Evolutionary conservation across 768 basidiomycete genomes (phyloP).

Genomic region (Postia placenta): DNA sequence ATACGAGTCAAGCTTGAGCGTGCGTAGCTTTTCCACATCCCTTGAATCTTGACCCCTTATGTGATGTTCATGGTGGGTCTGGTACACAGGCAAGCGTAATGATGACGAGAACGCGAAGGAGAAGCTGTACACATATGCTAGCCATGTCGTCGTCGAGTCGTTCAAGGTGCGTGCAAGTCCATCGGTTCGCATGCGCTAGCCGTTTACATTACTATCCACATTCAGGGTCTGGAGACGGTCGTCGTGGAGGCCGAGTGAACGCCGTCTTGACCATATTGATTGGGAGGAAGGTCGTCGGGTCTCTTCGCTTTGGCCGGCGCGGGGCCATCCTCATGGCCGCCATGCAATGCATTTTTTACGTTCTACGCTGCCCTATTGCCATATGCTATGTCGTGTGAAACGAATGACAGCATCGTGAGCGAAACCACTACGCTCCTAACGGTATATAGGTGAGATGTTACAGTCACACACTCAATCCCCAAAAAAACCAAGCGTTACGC

Average conservation of each 20-base stretch:
- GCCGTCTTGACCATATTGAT: not conserved
- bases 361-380: constrained; percentile 15
- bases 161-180: constrained; percentile 67
- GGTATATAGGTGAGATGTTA: no score
- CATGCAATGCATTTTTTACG: constrained; percentile 13
- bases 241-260: constrained; percentile 76
- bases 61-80: no score
- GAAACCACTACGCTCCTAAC: no score
- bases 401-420: no score
- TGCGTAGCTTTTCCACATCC: no score
- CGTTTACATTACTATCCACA: constrained; percentile 10
- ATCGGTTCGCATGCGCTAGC: not conserved
- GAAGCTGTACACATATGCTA: constrained; percentile 92
- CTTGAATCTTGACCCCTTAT: not conserved
- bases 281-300: constrained; percentile 7
- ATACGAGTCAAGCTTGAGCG: constrained; percentile 92
- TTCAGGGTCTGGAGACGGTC: constrained; percentile 78
- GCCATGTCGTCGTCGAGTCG: constrained; percentile 65
- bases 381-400: constrained; percentile 21
- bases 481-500: no score
- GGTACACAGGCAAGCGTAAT: constrained; percentile 92
- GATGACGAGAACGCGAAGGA: constrained; percentile 99
- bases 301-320: constrained; percentile 10
- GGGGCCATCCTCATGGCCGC: constrained; percentile 13
- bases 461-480: no score